These are phyloP conservation scores for Verticillium nubilum DNA, from an alignment of 2,329 filamentous ascomycete species.

Conservation along the genomic window DNA sequence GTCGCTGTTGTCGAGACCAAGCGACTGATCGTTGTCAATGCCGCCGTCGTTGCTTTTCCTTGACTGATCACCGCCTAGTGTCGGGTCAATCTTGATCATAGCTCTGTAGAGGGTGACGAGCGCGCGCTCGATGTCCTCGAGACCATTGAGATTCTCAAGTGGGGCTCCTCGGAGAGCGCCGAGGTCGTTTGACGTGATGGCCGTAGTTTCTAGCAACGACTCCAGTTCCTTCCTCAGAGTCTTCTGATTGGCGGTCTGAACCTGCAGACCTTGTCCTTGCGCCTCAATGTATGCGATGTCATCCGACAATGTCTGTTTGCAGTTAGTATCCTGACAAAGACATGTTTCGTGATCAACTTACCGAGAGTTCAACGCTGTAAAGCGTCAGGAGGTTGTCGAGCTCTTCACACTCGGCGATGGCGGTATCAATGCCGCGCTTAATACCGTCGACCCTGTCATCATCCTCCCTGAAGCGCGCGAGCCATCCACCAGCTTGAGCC, in stretches of 20 bases:
- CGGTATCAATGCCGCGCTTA: conserved; percentile 77
- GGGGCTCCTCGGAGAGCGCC: conserved; percentile 68
- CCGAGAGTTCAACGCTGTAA: conserved; percentile 89
- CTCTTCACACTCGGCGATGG: conserved; percentile 94
- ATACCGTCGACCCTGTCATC: conserved; percentile 87
- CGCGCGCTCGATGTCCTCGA: conserved; percentile 72
- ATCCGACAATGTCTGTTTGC: conserved; percentile 73
- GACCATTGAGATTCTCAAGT: conserved; percentile 62
- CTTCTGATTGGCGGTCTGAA: conserved; percentile 96
- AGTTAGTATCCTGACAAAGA: background rate
- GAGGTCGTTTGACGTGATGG: conserved; percentile 73
- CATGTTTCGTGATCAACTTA: conserved; percentile 37
- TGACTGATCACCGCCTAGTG: conserved; percentile 51
- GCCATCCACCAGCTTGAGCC: conserved; percentile 88
- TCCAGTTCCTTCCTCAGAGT: conserved; percentile 85
- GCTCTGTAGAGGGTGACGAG: conserved; percentile 84
- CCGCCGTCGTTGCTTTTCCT: conserved; percentile 44
- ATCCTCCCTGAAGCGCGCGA: conserved; percentile 77
- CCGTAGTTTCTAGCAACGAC: conserved; percentile 83
- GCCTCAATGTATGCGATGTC: conserved; percentile 97
- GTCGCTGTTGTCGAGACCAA: conserved; percentile 49
- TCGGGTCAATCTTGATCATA: conserved; percentile 88
- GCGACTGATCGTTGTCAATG: conserved; percentile 32
- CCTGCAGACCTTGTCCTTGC: conserved; percentile 92
- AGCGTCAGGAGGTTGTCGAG: conserved; percentile 89